A percentile compares a stretch with the other conserved stretches of the same genome.
Evolutionary conservation across 371 early-diverging fungal species (phyloP).

Genomic region (Conidiobolus incongruus): DNA sequence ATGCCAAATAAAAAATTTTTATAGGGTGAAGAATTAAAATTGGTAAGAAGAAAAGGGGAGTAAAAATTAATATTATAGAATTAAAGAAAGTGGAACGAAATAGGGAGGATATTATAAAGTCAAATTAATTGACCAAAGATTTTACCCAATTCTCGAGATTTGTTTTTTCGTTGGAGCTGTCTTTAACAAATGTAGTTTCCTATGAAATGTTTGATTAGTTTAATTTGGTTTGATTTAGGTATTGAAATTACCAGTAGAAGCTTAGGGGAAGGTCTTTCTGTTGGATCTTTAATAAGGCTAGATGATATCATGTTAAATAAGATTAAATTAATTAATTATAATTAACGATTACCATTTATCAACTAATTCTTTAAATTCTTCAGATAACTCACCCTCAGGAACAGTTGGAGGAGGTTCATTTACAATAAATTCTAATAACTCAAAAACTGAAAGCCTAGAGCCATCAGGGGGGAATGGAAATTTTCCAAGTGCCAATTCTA

Average conservation of each 20-base stretch:
- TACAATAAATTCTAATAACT: constrained; percentile 78
- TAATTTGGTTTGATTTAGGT: no score
- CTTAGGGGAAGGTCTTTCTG: neutral
- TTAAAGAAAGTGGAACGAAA: no score
- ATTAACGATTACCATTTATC: constrained; percentile 29
- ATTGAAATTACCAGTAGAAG: neutral
- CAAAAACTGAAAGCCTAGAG: constrained; percentile 58
- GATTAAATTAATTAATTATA: neutral
- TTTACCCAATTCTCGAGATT: no score
- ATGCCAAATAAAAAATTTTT: no score
- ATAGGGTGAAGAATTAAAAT: no score
- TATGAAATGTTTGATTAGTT: no score
- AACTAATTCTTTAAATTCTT: constrained; percentile 55
- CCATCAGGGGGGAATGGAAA: constrained; percentile 76
- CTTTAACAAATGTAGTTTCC: no score
- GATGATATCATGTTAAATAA: neutral
- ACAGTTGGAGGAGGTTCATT: constrained; percentile 75
- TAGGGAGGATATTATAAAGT: no score
- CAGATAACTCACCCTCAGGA: constrained; percentile 39
- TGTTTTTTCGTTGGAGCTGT: no score
- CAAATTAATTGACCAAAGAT: no score
- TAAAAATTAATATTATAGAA: no score
- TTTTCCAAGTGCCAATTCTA: constrained; percentile 76
- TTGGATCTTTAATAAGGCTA: constrained; percentile 2
- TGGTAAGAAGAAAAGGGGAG: no score